Base-by-base conservation (phyloP, 2,329 filamentous ascomycete genomes). In the Sporothrix globosa region DNA sequence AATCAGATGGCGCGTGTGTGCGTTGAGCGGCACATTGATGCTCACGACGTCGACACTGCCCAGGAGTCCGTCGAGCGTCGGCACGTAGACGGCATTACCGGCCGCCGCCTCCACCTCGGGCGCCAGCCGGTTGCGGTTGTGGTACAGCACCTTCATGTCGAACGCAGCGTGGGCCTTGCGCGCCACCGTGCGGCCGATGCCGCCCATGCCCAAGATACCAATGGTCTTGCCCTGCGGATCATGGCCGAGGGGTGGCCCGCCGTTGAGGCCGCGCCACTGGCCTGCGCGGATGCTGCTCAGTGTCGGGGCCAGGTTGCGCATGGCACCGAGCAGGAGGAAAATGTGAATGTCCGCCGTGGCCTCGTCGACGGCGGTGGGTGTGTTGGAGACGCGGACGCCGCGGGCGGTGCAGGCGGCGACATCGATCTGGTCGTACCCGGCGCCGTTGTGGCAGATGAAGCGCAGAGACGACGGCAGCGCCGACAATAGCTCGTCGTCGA, bases 381-480 rank as follows among this genome's bases (percentile, higher is more conserved):
- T 90, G 79, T 96, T 96, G 73, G 91, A 93, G 46, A 97, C 91
- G 54, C 83, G 85, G 73, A 96, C 85, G 30, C 83, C 82, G 68
- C 87, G 88, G 1, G 83, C 82, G 11, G 88, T 90, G 82, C 92
- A 95, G 52, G 91, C 90, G 61, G 86, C 78, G 10, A 94, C 83
- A 78, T 94, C 90, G 73, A 96, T 84, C 78, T 93, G 90, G 79
- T 97, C 93, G 80, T 97, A 97, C 50, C 93, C 93, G 70, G 93
- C 92, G 72, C 92, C 87, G 74, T 88, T 88, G 77, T 90, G 87
- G 75, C 84, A 87, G 74, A 90, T 80, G 75, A 86, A 90, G 72
- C 81, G 81, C 56, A 90, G 78, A 19, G 81, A 83, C n/a, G 77
- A 74, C 4, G 88, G 87, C 24, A 90, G 78, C 1, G 79, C 83